Evolutionary conservation across 179 eudicot species (phyloP), one percentile per base, ranked within the genome.

Genomic region (Drosera spatulata): DNA sequence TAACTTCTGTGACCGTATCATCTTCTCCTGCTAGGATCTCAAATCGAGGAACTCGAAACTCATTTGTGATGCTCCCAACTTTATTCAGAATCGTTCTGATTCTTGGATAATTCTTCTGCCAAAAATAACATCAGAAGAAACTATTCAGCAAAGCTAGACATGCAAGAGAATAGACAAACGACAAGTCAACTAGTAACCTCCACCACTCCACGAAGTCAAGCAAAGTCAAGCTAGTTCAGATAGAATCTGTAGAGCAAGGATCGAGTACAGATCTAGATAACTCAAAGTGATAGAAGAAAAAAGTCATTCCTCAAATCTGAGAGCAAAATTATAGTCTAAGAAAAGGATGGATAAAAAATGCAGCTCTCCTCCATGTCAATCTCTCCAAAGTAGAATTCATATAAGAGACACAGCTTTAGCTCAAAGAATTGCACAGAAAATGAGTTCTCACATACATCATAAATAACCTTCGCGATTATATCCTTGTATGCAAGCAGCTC

Each of bases 71-170:
- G 13, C 71, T 49, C 59, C 97, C 97, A 69, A 90, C 90, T 80
- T 93, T 89, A 64, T 93, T 93, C 55, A 85, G 95, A 64, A 93
- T 72, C 40, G 95, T 90, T 79, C 56, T 80, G 71, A 89, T 86
- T 74, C 88, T 79, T 55, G 99, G 97, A 55, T 82, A 65, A 76
- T 89, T 93, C 85, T 93, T 90, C 97, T 93, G 90, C n/a, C 56
- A 66, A 54, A 58, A 60, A 12, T 15, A 55, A 42, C 33, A 22
- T 22, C 33, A 53, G 65, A 45, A 42, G 45, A 12, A 52, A 38
- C 57, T 50, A 62, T 63, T 75, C 56, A 72, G 65, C 41, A 46
- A 41, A 14, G 13, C 37, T 39, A 53, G n/a, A 2, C 55, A 50
- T 50, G 12, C 12, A 60, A n/a, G 51, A 6, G 38, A 49, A 39